Conservation (phyloP, 805 yeast species). For the Ogataea sp. region DNA sequence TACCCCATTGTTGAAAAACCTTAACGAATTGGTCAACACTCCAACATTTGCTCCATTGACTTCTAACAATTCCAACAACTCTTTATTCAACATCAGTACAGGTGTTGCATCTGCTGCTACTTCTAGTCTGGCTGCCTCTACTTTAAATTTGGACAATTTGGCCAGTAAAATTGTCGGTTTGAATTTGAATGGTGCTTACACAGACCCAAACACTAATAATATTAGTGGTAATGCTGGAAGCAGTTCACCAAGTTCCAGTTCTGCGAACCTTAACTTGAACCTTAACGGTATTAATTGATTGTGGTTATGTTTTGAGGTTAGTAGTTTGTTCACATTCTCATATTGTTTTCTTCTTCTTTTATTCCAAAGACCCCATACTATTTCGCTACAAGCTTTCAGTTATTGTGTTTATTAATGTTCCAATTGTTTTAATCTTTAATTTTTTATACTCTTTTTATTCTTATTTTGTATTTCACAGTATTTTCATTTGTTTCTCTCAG, state of each 20-base stretch:
- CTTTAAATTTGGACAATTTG: constrained; percentile 4
- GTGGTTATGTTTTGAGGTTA: not conserved
- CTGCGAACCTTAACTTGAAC: constrained; percentile 6
- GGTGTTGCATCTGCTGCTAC: not conserved
- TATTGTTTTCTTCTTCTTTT: not conserved
- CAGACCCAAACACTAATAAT: not conserved
- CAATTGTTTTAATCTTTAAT: too few relatives aligned
- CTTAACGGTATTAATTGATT: not conserved
- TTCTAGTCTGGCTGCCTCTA: not conserved
- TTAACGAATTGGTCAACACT: constrained; percentile 1
- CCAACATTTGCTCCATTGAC: constrained; percentile 5
- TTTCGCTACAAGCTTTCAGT: too few relatives aligned
- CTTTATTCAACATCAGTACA: not conserved
- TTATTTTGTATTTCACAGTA: not conserved
- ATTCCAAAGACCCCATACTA: too few relatives aligned
- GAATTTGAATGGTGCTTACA: constrained; percentile 7
- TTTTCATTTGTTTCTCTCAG: not conserved
- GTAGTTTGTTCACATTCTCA: not conserved
- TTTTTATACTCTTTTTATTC: not conserved
- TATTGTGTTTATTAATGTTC: too few relatives aligned
- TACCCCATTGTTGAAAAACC: not conserved
- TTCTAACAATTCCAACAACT: not conserved
- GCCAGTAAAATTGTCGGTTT: constrained; percentile 15
- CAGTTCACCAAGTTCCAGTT: constrained; percentile 1
- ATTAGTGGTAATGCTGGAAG: not conserved